Conservation (phyloP, 2,329 filamentous ascomycete genomes). For the Monilinia vaccinii-corymbosi region DNA sequence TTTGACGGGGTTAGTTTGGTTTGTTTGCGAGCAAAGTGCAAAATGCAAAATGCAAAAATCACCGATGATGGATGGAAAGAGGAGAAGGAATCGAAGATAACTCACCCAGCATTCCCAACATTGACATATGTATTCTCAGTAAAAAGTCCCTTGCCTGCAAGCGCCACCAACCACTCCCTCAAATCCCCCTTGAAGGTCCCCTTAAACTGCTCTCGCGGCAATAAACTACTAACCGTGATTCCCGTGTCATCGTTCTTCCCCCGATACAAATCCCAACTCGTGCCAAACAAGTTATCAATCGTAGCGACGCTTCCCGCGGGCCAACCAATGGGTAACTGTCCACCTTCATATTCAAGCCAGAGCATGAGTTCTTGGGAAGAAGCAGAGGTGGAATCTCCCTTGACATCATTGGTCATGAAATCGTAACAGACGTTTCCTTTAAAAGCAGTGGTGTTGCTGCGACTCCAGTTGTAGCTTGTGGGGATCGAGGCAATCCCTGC, state of each 20-base stretch:
- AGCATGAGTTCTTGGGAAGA: neutral
- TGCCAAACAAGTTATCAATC: neutral
- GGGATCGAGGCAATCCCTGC: neutral
- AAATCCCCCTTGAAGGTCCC: neutral
- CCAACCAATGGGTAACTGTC: neutral
- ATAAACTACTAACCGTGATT: neutral
- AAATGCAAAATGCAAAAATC: no score
- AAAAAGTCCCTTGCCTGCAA: neutral
- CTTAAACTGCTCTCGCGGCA: neutral
- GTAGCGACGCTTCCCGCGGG: neutral
- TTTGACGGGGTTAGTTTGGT: no score
- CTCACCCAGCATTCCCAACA: neutral
- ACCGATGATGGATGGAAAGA: no score
- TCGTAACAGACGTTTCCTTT: slow-evolving; percentile 1
- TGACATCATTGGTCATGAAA: neutral
- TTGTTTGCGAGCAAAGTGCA: no score
- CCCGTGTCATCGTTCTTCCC: neutral
- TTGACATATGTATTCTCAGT: neutral
- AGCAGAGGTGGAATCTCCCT: slow-evolving; percentile 10
- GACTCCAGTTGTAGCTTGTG: neutral
- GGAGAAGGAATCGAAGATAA: neutral
- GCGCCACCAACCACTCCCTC: neutral
- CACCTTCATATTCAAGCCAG: neutral
- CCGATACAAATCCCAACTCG: neutral
- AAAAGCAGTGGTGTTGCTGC: neutral